phyloP scores from a whole-genome alignment of 2,329 filamentous ascomycete genomes.

The Rhinocladiella mackenziei region DNA sequence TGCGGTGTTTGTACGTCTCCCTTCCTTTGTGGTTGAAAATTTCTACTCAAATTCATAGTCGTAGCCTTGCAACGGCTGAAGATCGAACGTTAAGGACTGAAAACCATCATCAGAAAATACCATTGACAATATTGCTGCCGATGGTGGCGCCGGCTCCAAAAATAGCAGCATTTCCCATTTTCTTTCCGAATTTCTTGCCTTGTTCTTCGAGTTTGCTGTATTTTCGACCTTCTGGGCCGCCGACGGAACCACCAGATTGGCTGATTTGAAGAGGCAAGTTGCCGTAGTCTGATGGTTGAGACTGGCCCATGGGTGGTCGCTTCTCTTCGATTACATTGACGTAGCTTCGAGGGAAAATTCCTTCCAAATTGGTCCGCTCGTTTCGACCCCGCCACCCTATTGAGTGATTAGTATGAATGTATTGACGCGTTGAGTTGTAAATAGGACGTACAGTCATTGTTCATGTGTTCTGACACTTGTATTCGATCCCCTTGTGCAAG shows the following conservation, averaged over 20 bases:
- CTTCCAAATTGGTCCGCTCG: slow-evolving; percentile 73
- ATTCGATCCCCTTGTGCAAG: slow-evolving; percentile 78
- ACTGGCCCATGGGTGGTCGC: slow-evolving; percentile 39
- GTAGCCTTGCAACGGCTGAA: slow-evolving; percentile 22
- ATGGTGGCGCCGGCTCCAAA: slow-evolving; percentile 82
- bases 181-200: slow-evolving; percentile 96
- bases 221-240: slow-evolving; percentile 41
- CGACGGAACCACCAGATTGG: slow-evolving; percentile 48
- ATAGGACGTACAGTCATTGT: slow-evolving; percentile 67
- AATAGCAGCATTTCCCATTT: slow-evolving; percentile 67
- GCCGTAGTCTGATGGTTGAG: slow-evolving; percentile 41
- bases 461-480: slow-evolving; percentile 85
- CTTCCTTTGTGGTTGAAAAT: slow-evolving; percentile 10
- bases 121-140: slow-evolving; percentile 83
- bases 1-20: slow-evolving; percentile 7
- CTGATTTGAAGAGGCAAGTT: slow-evolving; percentile 74
- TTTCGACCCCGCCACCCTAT: slow-evolving; percentile 77
- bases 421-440: slow-evolving; percentile 16
- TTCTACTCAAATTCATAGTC: slow-evolving; percentile 24
- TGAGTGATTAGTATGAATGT: slow-evolving; percentile 12
- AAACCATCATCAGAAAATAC: slow-evolving; percentile 65
- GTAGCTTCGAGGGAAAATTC: slow-evolving; percentile 93
- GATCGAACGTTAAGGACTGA: slow-evolving; percentile 16
- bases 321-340: slow-evolving; percentile 69
- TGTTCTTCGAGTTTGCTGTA: slow-evolving; percentile 65